Conservation (phyloP, 1,284 basidiomycete genomes). For the Cryptococcus sp. region DNA sequence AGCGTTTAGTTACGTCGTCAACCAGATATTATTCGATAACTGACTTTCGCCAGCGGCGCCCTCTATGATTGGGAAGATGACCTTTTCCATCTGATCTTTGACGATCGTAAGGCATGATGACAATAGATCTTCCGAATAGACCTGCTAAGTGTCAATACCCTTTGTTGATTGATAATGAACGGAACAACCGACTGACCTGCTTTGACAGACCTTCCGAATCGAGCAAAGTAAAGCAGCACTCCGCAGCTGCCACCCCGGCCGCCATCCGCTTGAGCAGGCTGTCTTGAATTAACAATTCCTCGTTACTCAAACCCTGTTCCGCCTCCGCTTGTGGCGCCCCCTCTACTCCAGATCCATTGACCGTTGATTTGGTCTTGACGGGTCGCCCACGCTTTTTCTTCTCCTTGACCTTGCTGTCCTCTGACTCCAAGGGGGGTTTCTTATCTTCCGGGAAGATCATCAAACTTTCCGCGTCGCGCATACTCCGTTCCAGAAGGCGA, state of each 20-base stretch:
- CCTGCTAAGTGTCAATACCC: slow-evolving; percentile 53
- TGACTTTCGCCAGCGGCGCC: slow-evolving; percentile 58
- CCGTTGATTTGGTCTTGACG: slow-evolving; percentile 33
- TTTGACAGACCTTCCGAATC: slow-evolving; percentile 76
- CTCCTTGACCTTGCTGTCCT: slow-evolving; percentile 23
- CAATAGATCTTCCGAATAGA: slow-evolving; percentile 90
- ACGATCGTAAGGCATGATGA: slow-evolving; percentile 71
- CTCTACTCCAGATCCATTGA: slow-evolving; percentile 19
- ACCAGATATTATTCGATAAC: background rate
- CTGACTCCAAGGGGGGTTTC: slow-evolving; percentile 26
- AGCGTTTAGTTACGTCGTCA: slow-evolving; percentile 2
- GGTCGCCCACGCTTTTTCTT: slow-evolving; percentile 55
- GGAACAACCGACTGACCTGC: slow-evolving; percentile 60
- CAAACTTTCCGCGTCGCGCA: slow-evolving; percentile 69
- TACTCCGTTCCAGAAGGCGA: slow-evolving; percentile 72
- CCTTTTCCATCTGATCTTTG: slow-evolving; percentile 75
- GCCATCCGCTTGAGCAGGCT: slow-evolving; percentile 59
- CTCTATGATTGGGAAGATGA: slow-evolving; percentile 87
- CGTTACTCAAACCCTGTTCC: slow-evolving; percentile 23
- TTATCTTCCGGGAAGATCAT: slow-evolving; percentile 63
- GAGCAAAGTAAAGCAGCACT: slow-evolving; percentile 76
- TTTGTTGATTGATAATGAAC: background rate
- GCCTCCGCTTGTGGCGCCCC: slow-evolving; percentile 45
- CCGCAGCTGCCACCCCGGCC: slow-evolving; percentile 69
- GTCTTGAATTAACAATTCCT: slow-evolving; percentile 56